A percentile compares a stretch with the other conserved stretches of the same genome.
These are phyloP conservation scores for Suhomyces anneliseae DNA, from an alignment of 1,139 yeast species.

Conservation along the genomic window DNA sequence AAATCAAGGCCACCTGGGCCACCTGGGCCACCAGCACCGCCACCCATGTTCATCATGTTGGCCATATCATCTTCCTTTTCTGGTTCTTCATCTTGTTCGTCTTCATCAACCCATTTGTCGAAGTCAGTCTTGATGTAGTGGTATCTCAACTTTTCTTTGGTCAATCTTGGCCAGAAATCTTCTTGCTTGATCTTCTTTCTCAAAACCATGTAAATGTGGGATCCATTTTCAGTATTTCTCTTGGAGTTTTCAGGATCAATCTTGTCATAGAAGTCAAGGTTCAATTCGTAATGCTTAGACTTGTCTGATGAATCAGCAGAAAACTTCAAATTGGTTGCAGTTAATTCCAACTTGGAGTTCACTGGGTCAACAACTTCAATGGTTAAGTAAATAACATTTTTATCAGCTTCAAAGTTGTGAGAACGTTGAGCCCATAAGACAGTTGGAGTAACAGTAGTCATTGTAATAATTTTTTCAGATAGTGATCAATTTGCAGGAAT, in stretches of 20 bases:
- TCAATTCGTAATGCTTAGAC: conserved; percentile 51
- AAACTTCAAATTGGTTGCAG: conserved; percentile 57
- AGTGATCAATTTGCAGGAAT: neutral
- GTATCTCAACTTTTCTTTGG: conserved; percentile 41
- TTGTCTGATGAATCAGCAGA: conserved; percentile 55
- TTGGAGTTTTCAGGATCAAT: conserved; percentile 68
- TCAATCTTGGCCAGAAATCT: conserved; percentile 47
- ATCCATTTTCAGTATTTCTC: conserved; percentile 60
- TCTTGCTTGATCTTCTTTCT: conserved; percentile 65
- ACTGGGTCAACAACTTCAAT: conserved; percentile 72
- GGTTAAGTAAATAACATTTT: conserved; percentile 75
- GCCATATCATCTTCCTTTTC: conserved; percentile 46
- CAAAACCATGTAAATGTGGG: conserved; percentile 67
- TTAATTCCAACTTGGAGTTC: conserved; percentile 61
- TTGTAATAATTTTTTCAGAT: neutral
- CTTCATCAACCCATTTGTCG: conserved; percentile 72
- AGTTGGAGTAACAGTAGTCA: conserved; percentile 22
- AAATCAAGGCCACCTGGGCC: conserved; percentile 27
- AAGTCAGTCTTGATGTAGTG: conserved; percentile 94
- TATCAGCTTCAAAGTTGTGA: conserved; percentile 62
- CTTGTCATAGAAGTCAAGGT: conserved; percentile 70
- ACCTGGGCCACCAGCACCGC: conserved; percentile 31
- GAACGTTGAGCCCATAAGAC: conserved; percentile 98
- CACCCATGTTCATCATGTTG: conserved; percentile 25
- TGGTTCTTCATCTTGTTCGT: conserved; percentile 33